Evolutionary conservation across 2,329 filamentous ascomycete genomes (phyloP).

Genomic region (Hypoxylon sp.): DNA sequence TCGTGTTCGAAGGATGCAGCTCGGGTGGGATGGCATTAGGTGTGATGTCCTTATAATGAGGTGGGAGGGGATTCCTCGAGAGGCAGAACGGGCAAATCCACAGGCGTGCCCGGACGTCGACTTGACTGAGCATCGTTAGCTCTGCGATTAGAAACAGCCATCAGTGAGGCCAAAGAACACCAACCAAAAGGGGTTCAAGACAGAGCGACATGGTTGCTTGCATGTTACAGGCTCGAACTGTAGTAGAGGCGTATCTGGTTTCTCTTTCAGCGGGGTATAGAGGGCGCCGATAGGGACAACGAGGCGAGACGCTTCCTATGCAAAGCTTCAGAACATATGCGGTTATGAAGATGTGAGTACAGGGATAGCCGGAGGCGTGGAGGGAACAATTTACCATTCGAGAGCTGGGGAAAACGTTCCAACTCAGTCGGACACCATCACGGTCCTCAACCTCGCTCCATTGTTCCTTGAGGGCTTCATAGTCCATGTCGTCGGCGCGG

Average conservation of each 20-base stretch:
- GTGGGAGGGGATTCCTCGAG: slow-evolving; percentile 84
- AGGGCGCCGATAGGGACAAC: slow-evolving; percentile 96
- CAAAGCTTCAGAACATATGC: slow-evolving; percentile 34
- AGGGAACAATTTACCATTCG: slow-evolving; percentile 79
- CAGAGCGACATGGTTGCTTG: slow-evolving; percentile 94
- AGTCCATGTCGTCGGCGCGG: slow-evolving; percentile 76
- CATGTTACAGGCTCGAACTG: slow-evolving; percentile 98
- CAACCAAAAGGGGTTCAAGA: slow-evolving; percentile 97
- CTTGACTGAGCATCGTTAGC: slow-evolving; percentile 70
- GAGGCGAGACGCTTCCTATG: slow-evolving; percentile 89
- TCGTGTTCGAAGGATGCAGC: slow-evolving; percentile 84
- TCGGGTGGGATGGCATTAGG: slow-evolving; percentile 86
- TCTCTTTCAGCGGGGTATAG: slow-evolving; percentile 96
- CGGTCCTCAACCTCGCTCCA: slow-evolving; percentile 97
- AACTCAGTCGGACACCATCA: slow-evolving; percentile 95
- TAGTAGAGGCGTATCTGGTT: slow-evolving; percentile 87
- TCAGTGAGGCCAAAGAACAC: slow-evolving; percentile 47
- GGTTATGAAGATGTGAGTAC: slow-evolving; percentile 37
- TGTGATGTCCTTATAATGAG: slow-evolving; percentile 92
- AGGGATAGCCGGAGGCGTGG: background rate
- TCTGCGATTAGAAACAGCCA: slow-evolving; percentile 18
- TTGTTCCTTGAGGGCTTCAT: slow-evolving; percentile 92
- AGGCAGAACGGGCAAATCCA: slow-evolving; percentile 94
- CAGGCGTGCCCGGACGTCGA: slow-evolving; percentile 84
- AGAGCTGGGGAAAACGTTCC: slow-evolving; percentile 98